Evolutionary conservation across 768 basidiomycete species (phyloP).

Genomic region (Lactarius deliciosus): DNA sequence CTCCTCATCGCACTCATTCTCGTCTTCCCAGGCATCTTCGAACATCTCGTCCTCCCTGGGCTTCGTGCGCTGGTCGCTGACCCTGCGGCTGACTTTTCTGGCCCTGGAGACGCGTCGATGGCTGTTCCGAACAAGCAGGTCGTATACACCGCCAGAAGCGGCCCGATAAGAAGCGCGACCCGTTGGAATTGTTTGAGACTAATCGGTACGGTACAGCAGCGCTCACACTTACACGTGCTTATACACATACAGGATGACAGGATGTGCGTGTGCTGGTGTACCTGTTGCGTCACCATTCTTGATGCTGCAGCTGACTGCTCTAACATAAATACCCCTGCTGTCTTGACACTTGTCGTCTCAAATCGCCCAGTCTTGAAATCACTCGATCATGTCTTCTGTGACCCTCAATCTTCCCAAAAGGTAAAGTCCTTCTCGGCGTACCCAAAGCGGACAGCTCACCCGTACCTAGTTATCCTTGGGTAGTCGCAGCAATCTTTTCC

Average conservation of each 20-base stretch:
- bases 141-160: neutral
- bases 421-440: conserved; percentile 8
- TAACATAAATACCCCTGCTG: neutral
- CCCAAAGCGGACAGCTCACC: neutral
- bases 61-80: conserved; percentile 41
- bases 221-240: no score
- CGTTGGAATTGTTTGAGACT: conserved; percentile 3
- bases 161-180: neutral
- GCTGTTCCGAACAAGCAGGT: conserved; percentile 37
- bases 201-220: neutral
- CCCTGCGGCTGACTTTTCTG: conserved; percentile 44
- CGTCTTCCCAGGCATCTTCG: conserved; percentile 98
- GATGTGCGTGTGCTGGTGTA: no score
- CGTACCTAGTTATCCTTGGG: conserved; percentile 41
- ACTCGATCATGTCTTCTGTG: conserved; percentile 8
- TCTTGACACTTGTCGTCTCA: neutral
- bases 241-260: no score
- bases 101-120: conserved; percentile 44
- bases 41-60: conserved; percentile 68
- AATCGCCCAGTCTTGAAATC: neutral
- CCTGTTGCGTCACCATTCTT: neutral
- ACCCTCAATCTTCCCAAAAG: conserved; percentile 27
- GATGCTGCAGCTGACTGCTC: neutral
- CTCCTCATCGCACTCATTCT: conserved; percentile 87
- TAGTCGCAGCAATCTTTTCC: conserved; percentile 54